Percentiles rank a stretch among this genome's conserved stretches.
phyloP scores from a whole-genome alignment of 75 land plant species.

The Larix kaempferi region DNA sequence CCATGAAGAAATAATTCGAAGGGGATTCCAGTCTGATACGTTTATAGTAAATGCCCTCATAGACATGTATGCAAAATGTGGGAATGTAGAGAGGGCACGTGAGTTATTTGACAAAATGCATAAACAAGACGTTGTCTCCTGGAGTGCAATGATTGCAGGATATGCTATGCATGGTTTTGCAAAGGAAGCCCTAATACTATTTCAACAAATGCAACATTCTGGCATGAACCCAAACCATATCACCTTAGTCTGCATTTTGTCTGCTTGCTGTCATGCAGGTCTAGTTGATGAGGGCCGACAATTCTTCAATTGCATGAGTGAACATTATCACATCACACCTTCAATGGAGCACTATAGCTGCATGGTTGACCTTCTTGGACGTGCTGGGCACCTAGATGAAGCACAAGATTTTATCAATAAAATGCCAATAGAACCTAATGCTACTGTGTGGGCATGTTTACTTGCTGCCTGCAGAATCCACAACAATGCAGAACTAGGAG shows the following conservation, averaged over 20 bases:
- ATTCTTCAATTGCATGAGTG: slow-evolving; percentile 6
- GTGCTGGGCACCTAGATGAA: slow-evolving; percentile 5
- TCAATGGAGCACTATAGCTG: slow-evolving; percentile 10
- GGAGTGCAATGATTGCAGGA: slow-evolving; percentile 35
- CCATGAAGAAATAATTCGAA: slow-evolving; percentile 6
- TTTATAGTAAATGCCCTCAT: slow-evolving; percentile 5
- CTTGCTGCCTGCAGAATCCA: slow-evolving; percentile 9
- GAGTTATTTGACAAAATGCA: slow-evolving; percentile 7
- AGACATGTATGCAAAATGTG: slow-evolving; percentile 22
- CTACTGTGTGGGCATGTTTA: neutral
- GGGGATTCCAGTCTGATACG: slow-evolving; percentile 8
- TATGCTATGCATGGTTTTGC: slow-evolving; percentile 28
- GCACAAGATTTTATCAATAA: slow-evolving; percentile 3
- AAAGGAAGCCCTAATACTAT: slow-evolving; percentile 16
- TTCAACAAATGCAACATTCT: slow-evolving; percentile 21
- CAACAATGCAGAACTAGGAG: slow-evolving; percentile 4
- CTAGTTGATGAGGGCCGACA: slow-evolving; percentile 9
- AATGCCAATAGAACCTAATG: slow-evolving; percentile 7
- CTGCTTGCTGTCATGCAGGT: slow-evolving; percentile 18
- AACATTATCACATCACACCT: slow-evolving; percentile 6
- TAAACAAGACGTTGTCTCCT: neutral
- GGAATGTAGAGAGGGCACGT: slow-evolving; percentile 7
- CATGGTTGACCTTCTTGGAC: slow-evolving; percentile 8
- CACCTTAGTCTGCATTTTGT: slow-evolving; percentile 1
- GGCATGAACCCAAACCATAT: slow-evolving; percentile 11